Evolutionary conservation across 768 basidiomycete species (phyloP), one percentile per base, ranked within the genome.

Genomic region (Panellus pusillus): DNA sequence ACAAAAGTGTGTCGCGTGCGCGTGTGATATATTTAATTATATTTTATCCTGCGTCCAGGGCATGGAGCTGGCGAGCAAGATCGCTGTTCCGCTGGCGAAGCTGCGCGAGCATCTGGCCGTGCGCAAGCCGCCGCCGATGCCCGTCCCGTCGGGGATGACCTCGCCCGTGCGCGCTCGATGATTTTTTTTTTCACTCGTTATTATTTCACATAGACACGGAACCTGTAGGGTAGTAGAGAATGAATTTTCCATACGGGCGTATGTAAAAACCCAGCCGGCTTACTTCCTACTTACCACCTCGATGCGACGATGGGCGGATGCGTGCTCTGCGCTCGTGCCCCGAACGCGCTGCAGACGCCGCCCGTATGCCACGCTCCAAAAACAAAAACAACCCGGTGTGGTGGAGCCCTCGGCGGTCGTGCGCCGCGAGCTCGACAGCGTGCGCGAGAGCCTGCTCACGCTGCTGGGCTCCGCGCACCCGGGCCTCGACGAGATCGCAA

Each of bases 381-480:
- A 41, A 54, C 19, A 28, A 31, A 1, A 24, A 32, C 39, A n/a
- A 45, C 62, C 48, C 72, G 71, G 20, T 35, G 11, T 9, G 13
- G 74, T 76, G 27, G 87, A 93, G 66, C 91, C 93, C 20, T 82
- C 86, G 63, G 63, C 74, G 9, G 72, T 94, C 39, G 81, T 97
- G 55, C 80, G 82, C 38, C 71, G 84, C 14, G 90, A 98, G 66
- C 80, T 98, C 31, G 67, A 78, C 20, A 75, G 79, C 50, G 75
- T 99, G 38, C 85, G 87, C 52, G 76, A 80, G 17, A 86, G 82
- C 45, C 77, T 98, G 40, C 76, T 93, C 55, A 73, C 76, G 54
- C 79, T 98, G 37, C 79, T 98, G 7, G 94, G 93, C 17, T 87
- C 91, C 3, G 89, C 93, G 8, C 92, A 98, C 68, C 91, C 96